Base-by-base conservation (phyloP, 176 grass and related monocot species). In the Alloteropsis semialata region DNA sequence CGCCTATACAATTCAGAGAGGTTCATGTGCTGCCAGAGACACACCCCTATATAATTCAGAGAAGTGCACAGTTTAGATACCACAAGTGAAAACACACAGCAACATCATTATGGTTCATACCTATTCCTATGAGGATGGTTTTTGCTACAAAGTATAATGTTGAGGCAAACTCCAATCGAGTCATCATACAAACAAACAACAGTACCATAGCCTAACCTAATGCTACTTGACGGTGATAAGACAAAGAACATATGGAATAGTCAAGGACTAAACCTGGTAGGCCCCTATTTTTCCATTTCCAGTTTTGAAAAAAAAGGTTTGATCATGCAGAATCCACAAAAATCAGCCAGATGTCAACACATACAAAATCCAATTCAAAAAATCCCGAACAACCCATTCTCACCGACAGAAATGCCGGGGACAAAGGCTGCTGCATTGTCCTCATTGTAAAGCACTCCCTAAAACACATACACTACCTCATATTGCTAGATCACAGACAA, bases 31-130 rank as follows among this genome's bases (percentile, higher is more conserved):
- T 53, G 50, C 19, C 46, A 81, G 96, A 93, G 79, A 95, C 92
- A 91, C 92, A 98, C 82, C 92, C 82, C 92, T 98, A 57, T 28
- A 87, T 28, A 64, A 82, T 69, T 78, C 64, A 49, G 54, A 79
- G 4, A 81, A 59, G 2, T 32, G 70, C 28, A 75, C 62, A 27
- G 25, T 39, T 37, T 37, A 36, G 1, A 30, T 22, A 11, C 13
- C 70, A 69, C 4, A 61, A 63, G 10, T 53, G 32, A 54, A 59
- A 65, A 84, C 17, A 33, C 17, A 76, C 8, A 61, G 62, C 69
- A 73, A 73, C 32, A 33, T 34, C 18, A 27, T 27, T 37, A 64
- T 49, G 5, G 30, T 16, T 6, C 30, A 15, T 2, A n/a, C 41
- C 18, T 53, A 8, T 37, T 67, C 48, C 22, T n/a, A 53, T 19